Conservation (phyloP, 345 rosid genomes). For the Citrus medica region DNA sequence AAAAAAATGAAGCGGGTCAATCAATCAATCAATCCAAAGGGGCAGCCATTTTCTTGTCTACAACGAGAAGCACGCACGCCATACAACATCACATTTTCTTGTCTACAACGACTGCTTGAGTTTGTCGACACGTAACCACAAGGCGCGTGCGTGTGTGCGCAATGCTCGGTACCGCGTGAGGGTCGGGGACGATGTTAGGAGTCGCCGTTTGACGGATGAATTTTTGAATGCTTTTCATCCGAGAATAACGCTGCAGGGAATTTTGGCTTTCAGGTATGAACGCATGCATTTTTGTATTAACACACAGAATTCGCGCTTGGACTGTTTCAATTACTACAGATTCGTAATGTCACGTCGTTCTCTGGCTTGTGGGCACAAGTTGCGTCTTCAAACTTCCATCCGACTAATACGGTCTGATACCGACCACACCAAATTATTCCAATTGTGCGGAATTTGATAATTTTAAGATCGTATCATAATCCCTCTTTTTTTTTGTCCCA, state of each 20-base stretch:
- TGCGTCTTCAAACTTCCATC: no score
- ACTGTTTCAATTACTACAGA: no score
- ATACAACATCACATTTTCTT: no score
- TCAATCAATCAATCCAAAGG: background rate
- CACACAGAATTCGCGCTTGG: background rate
- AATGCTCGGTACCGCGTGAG: no score
- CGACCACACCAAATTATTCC: no score
- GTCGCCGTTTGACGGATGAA: background rate
- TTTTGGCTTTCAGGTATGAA: no score
- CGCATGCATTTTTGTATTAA: no score
- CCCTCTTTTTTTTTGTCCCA: fast-evolving
- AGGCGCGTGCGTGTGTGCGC: background rate
- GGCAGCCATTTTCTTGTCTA: background rate
- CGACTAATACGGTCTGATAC: no score
- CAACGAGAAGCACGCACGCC: background rate
- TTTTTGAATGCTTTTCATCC: background rate
- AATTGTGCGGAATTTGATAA: no score
- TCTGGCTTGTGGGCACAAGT: background rate
- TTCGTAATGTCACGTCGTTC: background rate
- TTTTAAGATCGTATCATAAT: no score
- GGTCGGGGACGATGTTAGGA: background rate
- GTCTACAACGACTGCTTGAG: background rate
- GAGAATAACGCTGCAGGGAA: background rate
- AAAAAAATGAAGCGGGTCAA: background rate
- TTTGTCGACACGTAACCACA: background rate